Evolutionary conservation across 164 flowering plant species (phyloP), one percentile per base, ranked within the genome.

Genomic region (Annona cherimola): DNA sequence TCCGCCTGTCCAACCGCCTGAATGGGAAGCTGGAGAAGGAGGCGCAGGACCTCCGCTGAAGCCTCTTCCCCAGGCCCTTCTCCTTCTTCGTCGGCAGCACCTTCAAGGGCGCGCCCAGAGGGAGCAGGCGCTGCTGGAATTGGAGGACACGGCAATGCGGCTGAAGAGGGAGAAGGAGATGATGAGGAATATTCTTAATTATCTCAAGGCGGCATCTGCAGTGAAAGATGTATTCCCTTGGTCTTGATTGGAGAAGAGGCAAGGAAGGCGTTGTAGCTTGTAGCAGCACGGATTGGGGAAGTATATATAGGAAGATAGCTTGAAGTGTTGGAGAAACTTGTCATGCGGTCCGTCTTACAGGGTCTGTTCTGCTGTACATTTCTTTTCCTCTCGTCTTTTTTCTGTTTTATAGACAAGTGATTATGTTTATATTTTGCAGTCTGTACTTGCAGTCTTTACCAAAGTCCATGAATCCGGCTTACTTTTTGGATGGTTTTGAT

Each of bases 51-150:
- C 74, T 94, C 77, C 68, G 98, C 76, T 75, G 89, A 85, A 94
- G 90, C 72, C 55, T 88, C 73, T 94, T 87, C 69, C 98, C 98
- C 6, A 94, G 96, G 14, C 97, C 97, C 12, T 94, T 94, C 71
- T 91, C 97, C 55, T 94, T 94, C 83, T 94, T 94, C 70, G 98
- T 94, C 0, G 98, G 91, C 40, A 90, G 97, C 71, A 92, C 98
- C 9, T 94, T 94, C 69, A 97, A 94, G 66, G 98, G 98, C 1
- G 98, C 97, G 12, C 97, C 97, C 1, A 81, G 91, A 72, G 98
- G 92, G 84, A 94, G 85, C 98, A 94, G 81, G 97, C 96, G 20
- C 73, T 94, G 79, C 85, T 26, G 1, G 35, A 26, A 26, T 26
- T 26, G 35, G 35, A 26, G 35, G 35, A 26, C 35, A 26, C 35